A percentile compares a stretch with the other conserved stretches of the same genome.
Evolutionary conservation across 129 eudicot genomes (phyloP).

Genomic region (Pittosporum tobira): DNA sequence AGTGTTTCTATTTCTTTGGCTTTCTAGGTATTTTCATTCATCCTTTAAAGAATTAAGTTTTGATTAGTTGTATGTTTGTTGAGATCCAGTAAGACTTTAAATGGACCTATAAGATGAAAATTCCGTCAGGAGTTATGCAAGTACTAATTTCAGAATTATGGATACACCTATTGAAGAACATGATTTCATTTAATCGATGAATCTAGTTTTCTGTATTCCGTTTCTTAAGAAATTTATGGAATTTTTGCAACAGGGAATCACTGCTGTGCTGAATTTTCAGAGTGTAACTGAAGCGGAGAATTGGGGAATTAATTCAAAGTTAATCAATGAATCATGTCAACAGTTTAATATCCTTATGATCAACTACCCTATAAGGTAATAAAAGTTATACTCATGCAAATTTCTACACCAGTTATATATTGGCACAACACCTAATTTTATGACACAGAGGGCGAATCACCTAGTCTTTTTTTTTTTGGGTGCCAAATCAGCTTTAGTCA

Average conservation of each 20-base stretch:
- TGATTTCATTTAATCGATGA: not conserved
- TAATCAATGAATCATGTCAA: constrained; percentile 83
- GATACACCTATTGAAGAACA: not conserved
- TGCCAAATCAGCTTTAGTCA: not conserved
- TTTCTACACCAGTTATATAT: not conserved
- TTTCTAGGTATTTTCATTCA: not conserved
- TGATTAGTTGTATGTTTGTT: not conserved
- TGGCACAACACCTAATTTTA: not conserved
- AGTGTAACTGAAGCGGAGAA: constrained; percentile 76
- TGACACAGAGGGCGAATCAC: not conserved
- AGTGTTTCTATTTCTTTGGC: constrained; percentile 17
- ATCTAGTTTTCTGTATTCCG: constrained; percentile 9
- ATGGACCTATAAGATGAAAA: not conserved
- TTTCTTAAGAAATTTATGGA: constrained; percentile 1
- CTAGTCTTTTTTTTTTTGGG: too few relatives aligned
- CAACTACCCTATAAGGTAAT: constrained; percentile 87
- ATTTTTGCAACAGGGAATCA: constrained; percentile 60
- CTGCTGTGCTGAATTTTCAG: constrained; percentile 84
- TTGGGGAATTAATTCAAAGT: constrained; percentile 77
- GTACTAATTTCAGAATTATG: not conserved
- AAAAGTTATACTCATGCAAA: not conserved
- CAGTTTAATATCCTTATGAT: constrained; percentile 69
- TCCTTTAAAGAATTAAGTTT: too few relatives aligned
- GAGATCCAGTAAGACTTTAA: not conserved
- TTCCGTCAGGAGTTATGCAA: not conserved